A percentile compares a stretch with the other conserved stretches of the same genome.
Evolutionary conservation across 345 rosid genomes (phyloP).

Genomic region (Salix purpurea): DNA sequence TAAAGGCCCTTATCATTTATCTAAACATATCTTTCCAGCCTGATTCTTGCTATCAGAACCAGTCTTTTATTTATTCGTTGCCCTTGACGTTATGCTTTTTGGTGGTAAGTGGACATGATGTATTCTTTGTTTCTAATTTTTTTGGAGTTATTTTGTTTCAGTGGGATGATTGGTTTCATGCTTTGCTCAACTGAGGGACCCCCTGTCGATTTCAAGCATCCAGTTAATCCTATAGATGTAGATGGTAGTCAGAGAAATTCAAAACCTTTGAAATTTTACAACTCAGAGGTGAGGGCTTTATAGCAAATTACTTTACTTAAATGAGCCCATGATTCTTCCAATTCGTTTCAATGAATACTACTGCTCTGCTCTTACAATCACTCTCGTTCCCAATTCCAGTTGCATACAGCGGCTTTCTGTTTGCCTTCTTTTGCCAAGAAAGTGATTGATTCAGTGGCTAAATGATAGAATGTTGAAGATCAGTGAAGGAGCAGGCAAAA

Average conservation of each 20-base stretch:
- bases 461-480: conserved; percentile 24
- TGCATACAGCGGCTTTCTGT: conserved; percentile 93
- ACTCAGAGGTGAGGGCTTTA: conserved; percentile 52
- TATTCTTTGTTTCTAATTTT: conserved; percentile 1
- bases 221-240: conserved; percentile 60
- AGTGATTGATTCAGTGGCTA: conserved; percentile 56
- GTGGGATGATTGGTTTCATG: conserved; percentile 98
- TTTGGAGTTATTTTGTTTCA: conserved; percentile 24
- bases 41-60: background rate
- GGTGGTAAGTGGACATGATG: background rate
- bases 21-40: background rate
- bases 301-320: background rate
- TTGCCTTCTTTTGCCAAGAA: conserved; percentile 88
- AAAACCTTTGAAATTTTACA: conserved; percentile 71
- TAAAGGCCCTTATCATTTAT: background rate
- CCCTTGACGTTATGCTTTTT: background rate
- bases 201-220: conserved; percentile 78
- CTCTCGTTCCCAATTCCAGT: conserved; percentile 39
- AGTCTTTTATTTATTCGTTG: background rate
- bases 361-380: background rate
- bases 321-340: background rate
- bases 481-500: background rate
- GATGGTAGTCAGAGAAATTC: conserved; percentile 34
- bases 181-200: conserved; percentile 95
- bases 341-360: background rate